phyloP scores from a whole-genome alignment of 2,329 filamentous ascomycete species.

The Parastagonospora nodorum region DNA sequence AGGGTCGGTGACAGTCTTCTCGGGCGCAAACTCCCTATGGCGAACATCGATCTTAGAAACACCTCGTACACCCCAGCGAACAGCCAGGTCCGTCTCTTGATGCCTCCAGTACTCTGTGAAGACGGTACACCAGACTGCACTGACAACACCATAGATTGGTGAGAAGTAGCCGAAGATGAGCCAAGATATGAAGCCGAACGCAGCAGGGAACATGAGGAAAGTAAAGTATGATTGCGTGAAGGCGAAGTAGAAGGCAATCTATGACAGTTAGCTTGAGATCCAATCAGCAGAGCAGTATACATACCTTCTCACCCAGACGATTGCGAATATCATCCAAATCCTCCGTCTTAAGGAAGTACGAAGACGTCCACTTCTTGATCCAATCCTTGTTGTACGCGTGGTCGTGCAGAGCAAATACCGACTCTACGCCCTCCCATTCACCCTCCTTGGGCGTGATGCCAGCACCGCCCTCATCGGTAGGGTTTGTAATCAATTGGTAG shows the following conservation, averaged over 20 bases:
- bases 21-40: conserved; percentile 77
- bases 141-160: conserved; percentile 75
- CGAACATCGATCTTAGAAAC: conserved; percentile 81
- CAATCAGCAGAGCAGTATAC: not conserved
- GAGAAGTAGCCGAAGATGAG: conserved; percentile 85
- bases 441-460: conserved; percentile 57
- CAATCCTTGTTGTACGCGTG: conserved; percentile 58
- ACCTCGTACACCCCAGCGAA: conserved; percentile 86
- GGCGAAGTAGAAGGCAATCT: conserved; percentile 93
- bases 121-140: conserved; percentile 80
- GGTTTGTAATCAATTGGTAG: conserved; percentile 71
- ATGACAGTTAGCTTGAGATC: conserved; percentile 17
- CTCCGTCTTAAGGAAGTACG: conserved; percentile 53
- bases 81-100: conserved; percentile 82
- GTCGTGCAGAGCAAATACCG: conserved; percentile 57
- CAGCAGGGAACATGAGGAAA: conserved; percentile 82
- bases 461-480: conserved; percentile 53
- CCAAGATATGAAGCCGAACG: conserved; percentile 78
- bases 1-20: conserved; percentile 76
- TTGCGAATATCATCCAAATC: conserved; percentile 58
- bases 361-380: conserved; percentile 58
- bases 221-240: conserved; percentile 90
- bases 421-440: conserved; percentile 57
- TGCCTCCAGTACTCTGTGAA: conserved; percentile 98
- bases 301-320: conserved; percentile 55